A percentile compares a stretch with the other conserved stretches of the same genome.
phyloP scores from a whole-genome alignment of 495 filamentous ascomycete species.

The Hypoxylon fuscum region DNA sequence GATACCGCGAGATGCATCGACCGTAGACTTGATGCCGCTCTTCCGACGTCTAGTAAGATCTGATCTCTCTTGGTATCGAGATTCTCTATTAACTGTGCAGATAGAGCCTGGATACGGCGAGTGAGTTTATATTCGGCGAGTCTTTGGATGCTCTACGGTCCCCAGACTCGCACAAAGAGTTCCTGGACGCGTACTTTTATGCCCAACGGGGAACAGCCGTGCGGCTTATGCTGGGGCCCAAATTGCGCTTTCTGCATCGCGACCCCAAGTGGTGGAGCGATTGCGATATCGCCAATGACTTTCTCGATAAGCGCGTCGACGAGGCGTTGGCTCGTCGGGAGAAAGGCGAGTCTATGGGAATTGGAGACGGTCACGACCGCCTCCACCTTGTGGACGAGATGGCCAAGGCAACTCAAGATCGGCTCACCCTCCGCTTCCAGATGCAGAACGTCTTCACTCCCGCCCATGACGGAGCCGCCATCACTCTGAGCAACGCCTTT shows the following conservation, averaged over 20 bases:
- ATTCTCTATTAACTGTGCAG: neutral
- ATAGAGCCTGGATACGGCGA: slow-evolving; percentile 8
- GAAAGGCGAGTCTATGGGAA: neutral
- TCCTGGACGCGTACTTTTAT: slow-evolving; percentile 29
- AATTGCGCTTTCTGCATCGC: slow-evolving; percentile 13
- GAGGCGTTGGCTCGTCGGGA: slow-evolving; percentile 14
- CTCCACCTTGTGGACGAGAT: slow-evolving; percentile 22
- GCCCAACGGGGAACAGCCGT: slow-evolving; percentile 14
- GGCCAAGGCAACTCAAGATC: slow-evolving; percentile 18
- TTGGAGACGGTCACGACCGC: neutral
- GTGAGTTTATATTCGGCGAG: slow-evolving; percentile 31
- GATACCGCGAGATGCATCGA: slow-evolving; percentile 5
- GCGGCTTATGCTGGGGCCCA: slow-evolving; percentile 11
- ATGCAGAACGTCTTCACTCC: slow-evolving; percentile 34
- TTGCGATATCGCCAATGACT: slow-evolving; percentile 2
- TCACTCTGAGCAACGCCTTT: slow-evolving; percentile 34
- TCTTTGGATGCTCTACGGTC: slow-evolving; percentile 16
- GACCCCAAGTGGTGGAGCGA: slow-evolving; percentile 12
- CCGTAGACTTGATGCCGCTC: slow-evolving; percentile 6
- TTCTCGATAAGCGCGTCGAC: slow-evolving; percentile 29
- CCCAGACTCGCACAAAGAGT: neutral
- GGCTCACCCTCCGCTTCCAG: slow-evolving; percentile 31
- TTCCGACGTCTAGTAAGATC: slow-evolving; percentile 1
- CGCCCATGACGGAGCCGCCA: slow-evolving; percentile 32
- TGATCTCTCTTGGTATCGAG: neutral